A percentile compares a stretch with the other conserved stretches of the same genome.
Conservation (phyloP, 2,329 filamentous ascomycete genomes). For the Aspergillus pseudoviridinutans region DNA sequence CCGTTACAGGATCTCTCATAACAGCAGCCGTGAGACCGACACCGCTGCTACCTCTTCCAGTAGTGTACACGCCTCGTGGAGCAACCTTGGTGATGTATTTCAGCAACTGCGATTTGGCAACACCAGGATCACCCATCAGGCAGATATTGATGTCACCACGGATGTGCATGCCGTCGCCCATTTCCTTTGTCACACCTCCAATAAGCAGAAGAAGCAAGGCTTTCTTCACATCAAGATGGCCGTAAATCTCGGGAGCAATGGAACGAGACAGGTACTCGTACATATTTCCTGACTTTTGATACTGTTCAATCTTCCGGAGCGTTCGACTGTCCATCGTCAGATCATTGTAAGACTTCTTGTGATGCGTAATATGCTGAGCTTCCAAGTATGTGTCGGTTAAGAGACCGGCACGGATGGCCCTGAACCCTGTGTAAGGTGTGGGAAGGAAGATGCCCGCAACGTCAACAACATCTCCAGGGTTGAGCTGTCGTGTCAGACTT, state of each 20-base stretch:
- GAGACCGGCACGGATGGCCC: slow-evolving; percentile 93
- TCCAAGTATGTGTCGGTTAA: slow-evolving; percentile 96
- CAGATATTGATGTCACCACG: slow-evolving; percentile 98
- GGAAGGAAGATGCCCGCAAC: slow-evolving; percentile 94
- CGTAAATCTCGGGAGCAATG: slow-evolving; percentile 95
- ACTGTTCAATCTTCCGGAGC: slow-evolving; percentile 77
- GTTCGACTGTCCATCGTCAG: slow-evolving; percentile 78
- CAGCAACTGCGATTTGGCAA: slow-evolving; percentile 95
- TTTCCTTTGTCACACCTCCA: slow-evolving; percentile 91
- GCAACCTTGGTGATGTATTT: slow-evolving; percentile 99
- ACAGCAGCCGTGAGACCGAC: slow-evolving; percentile 79
- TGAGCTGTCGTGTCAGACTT: slow-evolving; percentile 77
- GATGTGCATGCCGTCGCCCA: slow-evolving; percentile 98
- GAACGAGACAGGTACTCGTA: slow-evolving; percentile 95
- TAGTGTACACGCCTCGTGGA: slow-evolving; percentile 83
- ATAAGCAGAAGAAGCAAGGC: slow-evolving; percentile 92
- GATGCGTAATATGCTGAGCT: slow-evolving; percentile 86
- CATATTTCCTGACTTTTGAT: slow-evolving; percentile 80
- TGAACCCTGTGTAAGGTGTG: slow-evolving; percentile 97
- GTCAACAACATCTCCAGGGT: slow-evolving; percentile 90
- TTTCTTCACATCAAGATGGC: slow-evolving; percentile 96
- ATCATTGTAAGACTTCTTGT: slow-evolving; percentile 97
- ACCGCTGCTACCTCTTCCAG: slow-evolving; percentile 74
- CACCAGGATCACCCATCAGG: slow-evolving; percentile 98
- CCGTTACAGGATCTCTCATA: slow-evolving; percentile 73